phyloP scores from a whole-genome alignment of 2,329 filamentous ascomycete species.

The Pseudofabraea citricarpa region DNA sequence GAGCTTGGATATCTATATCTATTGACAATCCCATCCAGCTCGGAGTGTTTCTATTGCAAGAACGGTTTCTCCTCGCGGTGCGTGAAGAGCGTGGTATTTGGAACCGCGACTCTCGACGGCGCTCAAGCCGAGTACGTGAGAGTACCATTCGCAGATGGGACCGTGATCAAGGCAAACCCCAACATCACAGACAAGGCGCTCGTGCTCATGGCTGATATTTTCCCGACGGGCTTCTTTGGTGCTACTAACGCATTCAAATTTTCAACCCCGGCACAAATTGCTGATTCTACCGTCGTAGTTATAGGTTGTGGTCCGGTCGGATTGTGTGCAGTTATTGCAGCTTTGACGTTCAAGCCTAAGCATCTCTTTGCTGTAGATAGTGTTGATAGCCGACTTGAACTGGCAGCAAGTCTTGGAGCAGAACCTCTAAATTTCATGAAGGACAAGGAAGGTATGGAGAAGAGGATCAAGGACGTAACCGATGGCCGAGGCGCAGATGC shows the following conservation, averaged over 20 bases:
- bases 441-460: constrained; percentile 58
- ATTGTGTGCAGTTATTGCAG: constrained; percentile 73
- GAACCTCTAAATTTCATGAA: constrained; percentile 75
- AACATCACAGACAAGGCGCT: constrained; percentile 68
- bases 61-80: constrained; percentile 75
- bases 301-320: constrained; percentile 82
- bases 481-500: constrained; percentile 80
- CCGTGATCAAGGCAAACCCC: constrained; percentile 65
- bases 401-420: constrained; percentile 68
- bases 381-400: constrained; percentile 65
- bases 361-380: constrained; percentile 75
- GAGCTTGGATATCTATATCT: neutral
- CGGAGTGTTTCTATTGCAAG: constrained; percentile 80
- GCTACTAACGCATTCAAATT: constrained; percentile 70
- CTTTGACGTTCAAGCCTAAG: constrained; percentile 66
- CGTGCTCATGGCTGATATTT: constrained; percentile 87
- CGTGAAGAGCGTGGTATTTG: constrained; percentile 62
- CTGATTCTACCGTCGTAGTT: constrained; percentile 66
- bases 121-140: constrained; percentile 78
- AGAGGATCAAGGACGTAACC: constrained; percentile 66
- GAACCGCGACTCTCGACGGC: constrained; percentile 62
- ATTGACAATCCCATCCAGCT: constrained; percentile 32
- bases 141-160: constrained; percentile 74
- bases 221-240: constrained; percentile 79
- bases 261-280: constrained; percentile 48